These are phyloP conservation scores for Cryptococcus sp. DNA, from an alignment of 1,284 basidiomycete species.

Conservation along the genomic window DNA sequence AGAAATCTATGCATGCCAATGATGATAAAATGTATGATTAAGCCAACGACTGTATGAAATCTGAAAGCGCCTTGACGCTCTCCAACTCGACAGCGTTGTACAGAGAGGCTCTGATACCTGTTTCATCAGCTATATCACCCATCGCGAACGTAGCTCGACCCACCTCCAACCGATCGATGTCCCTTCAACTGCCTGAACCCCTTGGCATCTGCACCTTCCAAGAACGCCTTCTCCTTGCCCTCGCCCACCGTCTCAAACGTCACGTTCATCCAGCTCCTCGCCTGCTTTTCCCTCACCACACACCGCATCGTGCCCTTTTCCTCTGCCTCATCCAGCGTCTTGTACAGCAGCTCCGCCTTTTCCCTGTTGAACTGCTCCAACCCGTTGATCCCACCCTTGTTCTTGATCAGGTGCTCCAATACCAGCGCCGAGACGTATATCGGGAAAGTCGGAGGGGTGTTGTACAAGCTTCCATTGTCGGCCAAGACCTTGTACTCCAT, in stretches of 20 bases:
- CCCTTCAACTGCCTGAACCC: conserved; percentile 85
- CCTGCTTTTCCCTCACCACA: conserved; percentile 61
- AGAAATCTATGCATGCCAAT: too few species aligned
- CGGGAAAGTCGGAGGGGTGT: conserved; percentile 89
- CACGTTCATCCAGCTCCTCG: conserved; percentile 88
- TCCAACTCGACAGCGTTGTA: conserved; percentile 93
- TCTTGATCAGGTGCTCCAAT: conserved; percentile 60
- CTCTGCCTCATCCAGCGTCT: conserved; percentile 63
- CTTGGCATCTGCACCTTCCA: conserved; percentile 67
- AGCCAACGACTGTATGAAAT: conserved; percentile 43
- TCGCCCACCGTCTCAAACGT: conserved; percentile 70
- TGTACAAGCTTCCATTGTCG: conserved; percentile 78
- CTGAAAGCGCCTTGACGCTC: conserved; percentile 52
- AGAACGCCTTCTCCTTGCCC: conserved; percentile 65
- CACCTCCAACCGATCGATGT: conserved; percentile 63
- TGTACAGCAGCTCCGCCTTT: conserved; percentile 73
- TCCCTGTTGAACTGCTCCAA: conserved; percentile 62
- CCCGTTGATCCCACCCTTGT: conserved; percentile 64
- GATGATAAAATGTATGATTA: too few species aligned
- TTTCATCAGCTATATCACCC: not conserved
- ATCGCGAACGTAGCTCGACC: conserved; percentile 31
- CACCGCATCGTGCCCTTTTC: conserved; percentile 59
- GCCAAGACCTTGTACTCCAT: conserved; percentile 81
- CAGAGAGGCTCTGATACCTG: conserved; percentile 80
- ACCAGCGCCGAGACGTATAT: conserved; percentile 91